Conservation (phyloP, 768 basidiomycete species). For the Lentinula sp. region DNA sequence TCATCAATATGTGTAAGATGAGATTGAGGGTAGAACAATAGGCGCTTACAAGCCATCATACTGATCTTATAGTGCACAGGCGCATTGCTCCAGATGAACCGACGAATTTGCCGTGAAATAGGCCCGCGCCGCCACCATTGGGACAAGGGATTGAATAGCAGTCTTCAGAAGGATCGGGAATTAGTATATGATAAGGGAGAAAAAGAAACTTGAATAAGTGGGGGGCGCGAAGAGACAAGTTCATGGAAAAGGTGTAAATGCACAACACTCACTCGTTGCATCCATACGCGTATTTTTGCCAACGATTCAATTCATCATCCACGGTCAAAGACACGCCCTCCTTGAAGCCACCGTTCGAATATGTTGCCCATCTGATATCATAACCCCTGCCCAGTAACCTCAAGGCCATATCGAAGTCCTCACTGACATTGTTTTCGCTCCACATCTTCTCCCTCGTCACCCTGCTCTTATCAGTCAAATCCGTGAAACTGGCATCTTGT, state of each 20-base stretch:
- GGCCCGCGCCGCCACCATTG: slow-evolving; percentile 77
- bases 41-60: slow-evolving; percentile 57
- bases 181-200: slow-evolving; percentile 18
- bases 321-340: slow-evolving; percentile 86
- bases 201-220: slow-evolving; percentile 15
- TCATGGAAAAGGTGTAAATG: slow-evolving; percentile 46
- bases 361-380: slow-evolving; percentile 75
- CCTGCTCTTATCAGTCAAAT: slow-evolving; percentile 49
- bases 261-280: slow-evolving; percentile 52
- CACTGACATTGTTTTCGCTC: slow-evolving; percentile 40
- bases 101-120: slow-evolving; percentile 67
- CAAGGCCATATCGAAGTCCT: slow-evolving; percentile 66
- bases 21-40: background rate
- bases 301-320: slow-evolving; percentile 86
- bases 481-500: slow-evolving; percentile 76
- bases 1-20: background rate
- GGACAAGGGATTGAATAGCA: slow-evolving; percentile 78
- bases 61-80: slow-evolving; percentile 81
- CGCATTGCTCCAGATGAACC: slow-evolving; percentile 68
- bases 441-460: slow-evolving; percentile 53
- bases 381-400: slow-evolving; percentile 58
- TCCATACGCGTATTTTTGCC: slow-evolving; percentile 76
- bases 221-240: slow-evolving; percentile 1
- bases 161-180: slow-evolving; percentile 26
- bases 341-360: slow-evolving; percentile 80